Conservation (phyloP, 805 yeast genomes). For the Lipomyces starkeyi region DNA sequence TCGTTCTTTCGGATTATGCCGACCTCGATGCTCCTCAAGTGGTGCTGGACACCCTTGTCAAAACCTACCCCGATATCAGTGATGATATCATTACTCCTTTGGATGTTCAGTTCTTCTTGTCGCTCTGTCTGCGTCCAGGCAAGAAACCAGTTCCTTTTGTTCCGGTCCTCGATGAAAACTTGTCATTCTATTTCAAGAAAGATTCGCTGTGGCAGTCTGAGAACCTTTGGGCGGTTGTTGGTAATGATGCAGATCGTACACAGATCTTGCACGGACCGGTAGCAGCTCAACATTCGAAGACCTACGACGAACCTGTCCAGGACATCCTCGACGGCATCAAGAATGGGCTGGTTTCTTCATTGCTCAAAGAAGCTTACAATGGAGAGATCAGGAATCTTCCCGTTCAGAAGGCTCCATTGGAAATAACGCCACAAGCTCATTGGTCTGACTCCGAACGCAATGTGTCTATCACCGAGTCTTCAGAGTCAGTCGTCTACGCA, state of each 20-base stretch:
- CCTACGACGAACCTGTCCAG: slow-evolving; percentile 90
- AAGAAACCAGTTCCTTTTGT: slow-evolving; percentile 99
- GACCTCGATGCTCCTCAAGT: slow-evolving; percentile 72
- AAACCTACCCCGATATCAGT: slow-evolving; percentile 73
- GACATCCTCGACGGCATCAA: slow-evolving; percentile 87
- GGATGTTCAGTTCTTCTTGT: slow-evolving; percentile 91
- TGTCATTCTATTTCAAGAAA: slow-evolving; percentile 95
- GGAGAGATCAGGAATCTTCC: slow-evolving; percentile 79
- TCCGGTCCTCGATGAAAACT: slow-evolving; percentile 91
- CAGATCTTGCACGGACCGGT: slow-evolving; percentile 99
- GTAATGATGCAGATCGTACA: slow-evolving; percentile 94
- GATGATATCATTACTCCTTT: slow-evolving; percentile 89
- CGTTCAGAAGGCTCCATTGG: slow-evolving; percentile 89
- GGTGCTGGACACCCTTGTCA: slow-evolving; percentile 64
- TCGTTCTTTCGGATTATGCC: slow-evolving; percentile 74
- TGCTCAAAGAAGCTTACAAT: slow-evolving; percentile 67
- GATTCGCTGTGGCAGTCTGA: slow-evolving; percentile 99
- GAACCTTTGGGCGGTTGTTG: slow-evolving; percentile 94
- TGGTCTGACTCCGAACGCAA: slow-evolving; percentile 40
- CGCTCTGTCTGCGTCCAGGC: slow-evolving; percentile 75
- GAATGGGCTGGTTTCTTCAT: slow-evolving; percentile 78
- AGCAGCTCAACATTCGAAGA: slow-evolving; percentile 88
- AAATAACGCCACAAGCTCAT: slow-evolving; percentile 56
- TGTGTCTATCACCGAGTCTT: slow-evolving; percentile 41
- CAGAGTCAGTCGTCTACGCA: slow-evolving; percentile 16